Evolutionary conservation across 2,329 filamentous ascomycete species (phyloP).

Genomic region (Neurospora sp.): DNA sequence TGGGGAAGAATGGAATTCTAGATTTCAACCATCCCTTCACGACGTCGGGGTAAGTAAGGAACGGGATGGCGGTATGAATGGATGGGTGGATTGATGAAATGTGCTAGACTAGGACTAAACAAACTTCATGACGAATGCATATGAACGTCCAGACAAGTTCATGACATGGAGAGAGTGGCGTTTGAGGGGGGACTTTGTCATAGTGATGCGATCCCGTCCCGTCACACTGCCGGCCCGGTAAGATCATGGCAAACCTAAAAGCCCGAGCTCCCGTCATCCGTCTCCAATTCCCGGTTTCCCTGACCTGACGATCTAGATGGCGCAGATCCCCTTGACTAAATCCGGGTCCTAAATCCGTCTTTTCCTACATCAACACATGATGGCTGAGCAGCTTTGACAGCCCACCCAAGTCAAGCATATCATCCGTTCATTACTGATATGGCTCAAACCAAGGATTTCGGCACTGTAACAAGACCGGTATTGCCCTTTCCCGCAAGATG

Average conservation of each 20-base stretch:
- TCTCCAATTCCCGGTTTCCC: not conserved
- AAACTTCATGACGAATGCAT: not conserved
- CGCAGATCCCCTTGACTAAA: not conserved
- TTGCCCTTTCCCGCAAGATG: not conserved
- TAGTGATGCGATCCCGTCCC: not conserved
- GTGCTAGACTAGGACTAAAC: not conserved
- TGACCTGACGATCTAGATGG: not conserved
- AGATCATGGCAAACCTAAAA: not conserved
- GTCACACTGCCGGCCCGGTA: not conserved
- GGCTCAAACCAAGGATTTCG: not conserved
- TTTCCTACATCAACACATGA: not conserved
- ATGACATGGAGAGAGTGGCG: not conserved
- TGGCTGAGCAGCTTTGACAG: not conserved
- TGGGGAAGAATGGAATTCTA: not conserved
- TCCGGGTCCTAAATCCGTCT: not conserved
- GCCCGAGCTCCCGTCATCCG: not conserved
- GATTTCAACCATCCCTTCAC: not conserved
- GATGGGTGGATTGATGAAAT: not conserved
- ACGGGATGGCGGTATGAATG: not conserved
- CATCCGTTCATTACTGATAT: not conserved
- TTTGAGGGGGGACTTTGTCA: not conserved
- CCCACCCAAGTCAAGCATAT: not conserved
- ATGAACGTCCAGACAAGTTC: not conserved
- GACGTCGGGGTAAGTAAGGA: not conserved
- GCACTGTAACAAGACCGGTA: not conserved